Evolutionary conservation across 352 stramenopile genomes (phyloP), one percentile per base, ranked within the genome.

Genomic region (Phytophthora multivora): DNA sequence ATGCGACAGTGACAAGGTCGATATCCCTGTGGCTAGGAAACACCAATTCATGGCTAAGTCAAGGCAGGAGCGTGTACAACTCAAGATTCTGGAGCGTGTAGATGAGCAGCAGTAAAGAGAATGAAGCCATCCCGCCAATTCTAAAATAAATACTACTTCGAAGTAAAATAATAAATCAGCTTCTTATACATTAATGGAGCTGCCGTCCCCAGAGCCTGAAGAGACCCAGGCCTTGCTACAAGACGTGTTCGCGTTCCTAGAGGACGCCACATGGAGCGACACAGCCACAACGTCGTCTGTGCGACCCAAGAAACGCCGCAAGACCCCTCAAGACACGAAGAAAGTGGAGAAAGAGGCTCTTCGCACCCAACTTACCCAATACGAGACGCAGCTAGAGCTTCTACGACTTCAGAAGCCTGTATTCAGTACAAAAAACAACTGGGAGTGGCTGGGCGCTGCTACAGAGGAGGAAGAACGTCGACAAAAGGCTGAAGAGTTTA

Each of bases 381-480:
- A 51, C 35, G 51, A 67, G 42, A 21, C 35, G 5, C 42, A 67
- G n/a, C 31, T 67, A 21, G 59, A 67, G 26, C 36, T 61, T 25
- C 16, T 67, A 13, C 21, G 10, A 11, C 28, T 55, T n/a, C 42
- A 40, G 9, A 42, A 50, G 13, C 25, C 48, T 10, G 10, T 12
- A 26, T 39, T 12, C 13, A 43, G 18, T 18, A 7, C 9, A 10
- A 16, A 47, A 23, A 42, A 16, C 42, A 66, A 61, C 15, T 66
- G 50, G 58, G 23, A 33, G 3, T 66, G 58, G 58, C 5, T 53
- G 2, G 16, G 46, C 18, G 33, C 12, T 2, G 58, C 31, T 12
- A 60, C 45, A 7, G 12, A 53, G n/a, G 47, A 66, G 36, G 58
- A 60, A 25, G 23, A 46, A 10, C 61, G 48, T 10, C 50, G 49